A percentile compares a stretch with the other conserved stretches of the same genome.
phyloP scores from a whole-genome alignment of 805 yeast species.

The Isabelozyma pseudorhagii region DNA sequence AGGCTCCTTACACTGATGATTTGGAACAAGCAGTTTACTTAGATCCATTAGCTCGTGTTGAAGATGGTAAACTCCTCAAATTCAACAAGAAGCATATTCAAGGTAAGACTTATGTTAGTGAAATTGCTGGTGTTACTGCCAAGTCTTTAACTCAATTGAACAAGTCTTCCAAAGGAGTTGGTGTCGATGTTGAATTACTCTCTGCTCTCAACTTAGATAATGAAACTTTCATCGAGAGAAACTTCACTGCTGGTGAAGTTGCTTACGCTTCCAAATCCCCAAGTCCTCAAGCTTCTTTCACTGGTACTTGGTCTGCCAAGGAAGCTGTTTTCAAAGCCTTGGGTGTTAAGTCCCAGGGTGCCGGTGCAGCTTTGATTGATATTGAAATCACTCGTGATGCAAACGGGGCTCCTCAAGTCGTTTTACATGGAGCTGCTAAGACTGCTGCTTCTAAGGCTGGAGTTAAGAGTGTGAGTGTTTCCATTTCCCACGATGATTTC shows the following conservation, averaged over 20 bases:
- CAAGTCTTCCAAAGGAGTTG: conserved; percentile 67
- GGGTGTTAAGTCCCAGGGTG: conserved; percentile 86
- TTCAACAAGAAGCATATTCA: conserved; percentile 55
- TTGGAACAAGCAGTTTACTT: conserved; percentile 88
- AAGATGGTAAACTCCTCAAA: conserved; percentile 39
- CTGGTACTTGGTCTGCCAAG: conserved; percentile 99
- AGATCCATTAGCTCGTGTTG: conserved; percentile 89
- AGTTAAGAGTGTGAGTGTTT: conserved; percentile 70
- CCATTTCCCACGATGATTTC: conserved; percentile 94
- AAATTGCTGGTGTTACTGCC: conserved; percentile 57
- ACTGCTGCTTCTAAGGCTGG: conserved; percentile 70
- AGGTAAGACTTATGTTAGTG: conserved; percentile 40
- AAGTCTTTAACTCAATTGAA: conserved; percentile 57
- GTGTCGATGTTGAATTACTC: conserved; percentile 94
- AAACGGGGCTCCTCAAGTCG: conserved; percentile 81
- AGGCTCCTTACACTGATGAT: conserved; percentile 89
- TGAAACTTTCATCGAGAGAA: conserved; percentile 86
- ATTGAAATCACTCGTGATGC: conserved; percentile 78
- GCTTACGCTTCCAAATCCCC: conserved; percentile 74
- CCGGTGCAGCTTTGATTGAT: conserved; percentile 89
- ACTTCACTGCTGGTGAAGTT: conserved; percentile 81
- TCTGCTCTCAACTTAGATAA: conserved; percentile 80
- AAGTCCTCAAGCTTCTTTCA: conserved; percentile 81
- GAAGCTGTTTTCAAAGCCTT: conserved; percentile 98
- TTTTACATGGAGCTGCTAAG: conserved; percentile 72